These are phyloP conservation scores for Eucalyptus curtisii DNA, from an alignment of 345 rosid species.

Conservation along the genomic window DNA sequence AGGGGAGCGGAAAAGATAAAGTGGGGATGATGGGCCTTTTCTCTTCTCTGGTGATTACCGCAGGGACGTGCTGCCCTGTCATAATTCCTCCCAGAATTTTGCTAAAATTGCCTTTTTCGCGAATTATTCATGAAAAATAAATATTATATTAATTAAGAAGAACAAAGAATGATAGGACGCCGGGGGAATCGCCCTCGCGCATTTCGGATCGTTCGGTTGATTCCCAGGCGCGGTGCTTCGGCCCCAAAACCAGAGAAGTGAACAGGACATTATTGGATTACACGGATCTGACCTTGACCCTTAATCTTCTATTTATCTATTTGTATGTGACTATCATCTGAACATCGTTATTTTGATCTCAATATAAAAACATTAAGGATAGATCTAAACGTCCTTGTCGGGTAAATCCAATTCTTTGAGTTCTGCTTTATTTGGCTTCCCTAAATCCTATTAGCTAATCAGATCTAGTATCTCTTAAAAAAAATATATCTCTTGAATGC, in stretches of 20 bases:
- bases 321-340: rapidly evolving
- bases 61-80: not conserved
- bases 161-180: not conserved
- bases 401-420: no score
- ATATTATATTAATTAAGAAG: not conserved
- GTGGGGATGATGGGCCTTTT: not conserved
- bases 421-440: no score
- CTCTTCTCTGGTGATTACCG: not conserved
- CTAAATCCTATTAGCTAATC: no score
- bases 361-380: not conserved
- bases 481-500: no score
- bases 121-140: not conserved
- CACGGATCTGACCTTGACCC: not conserved
- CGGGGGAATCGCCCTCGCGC: rapidly evolving
- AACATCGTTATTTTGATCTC: not conserved
- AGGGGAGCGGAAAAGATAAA: not conserved
- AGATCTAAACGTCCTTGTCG: not conserved
- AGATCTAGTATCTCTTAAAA: no score
- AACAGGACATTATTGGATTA: not conserved
- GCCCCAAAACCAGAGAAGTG: not conserved
- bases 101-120: not conserved
- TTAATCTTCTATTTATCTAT: not conserved
- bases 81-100: not conserved
- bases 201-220: not conserved
- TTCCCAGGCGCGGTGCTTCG: not conserved